Percentiles rank a stretch among this genome's conserved stretches.
Evolutionary conservation across 2,329 filamentous ascomycete genomes (phyloP).

Genomic region (Clonostachys byssicola): DNA sequence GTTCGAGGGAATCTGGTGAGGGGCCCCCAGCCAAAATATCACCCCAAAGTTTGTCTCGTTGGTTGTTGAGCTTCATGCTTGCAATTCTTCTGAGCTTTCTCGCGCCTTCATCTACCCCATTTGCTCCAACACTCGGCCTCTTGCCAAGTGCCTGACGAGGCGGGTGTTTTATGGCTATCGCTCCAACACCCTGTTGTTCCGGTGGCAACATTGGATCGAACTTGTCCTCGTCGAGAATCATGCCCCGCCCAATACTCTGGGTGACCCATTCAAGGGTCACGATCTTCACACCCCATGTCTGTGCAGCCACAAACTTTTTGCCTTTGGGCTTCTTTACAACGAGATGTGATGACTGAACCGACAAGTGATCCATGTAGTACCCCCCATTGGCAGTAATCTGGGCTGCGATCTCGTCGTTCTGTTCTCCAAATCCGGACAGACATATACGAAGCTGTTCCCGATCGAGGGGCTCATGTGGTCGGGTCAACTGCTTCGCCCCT

Average conservation of each 20-base stretch:
- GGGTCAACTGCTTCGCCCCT: slow-evolving; percentile 30
- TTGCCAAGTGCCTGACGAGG: slow-evolving; percentile 50
- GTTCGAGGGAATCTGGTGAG: too few relatives aligned
- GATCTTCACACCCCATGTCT: slow-evolving; percentile 73
- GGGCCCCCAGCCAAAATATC: slow-evolving; percentile 58
- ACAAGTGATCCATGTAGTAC: slow-evolving; percentile 84
- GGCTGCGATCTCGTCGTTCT: slow-evolving; percentile 67
- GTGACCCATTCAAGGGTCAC: slow-evolving; percentile 83
- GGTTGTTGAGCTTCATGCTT: slow-evolving; percentile 75
- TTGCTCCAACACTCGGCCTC: slow-evolving; percentile 43
- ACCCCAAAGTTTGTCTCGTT: slow-evolving; percentile 84
- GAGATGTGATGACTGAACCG: slow-evolving; percentile 80
- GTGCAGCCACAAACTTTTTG: slow-evolving; percentile 88
- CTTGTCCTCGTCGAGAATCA: slow-evolving; percentile 83
- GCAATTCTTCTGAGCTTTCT: slow-evolving; percentile 85
- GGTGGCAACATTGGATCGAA: slow-evolving; percentile 72
- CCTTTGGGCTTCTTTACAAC: slow-evolving; percentile 76
- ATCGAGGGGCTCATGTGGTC: slow-evolving; percentile 9
- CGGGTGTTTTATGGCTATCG: slow-evolving; percentile 57
- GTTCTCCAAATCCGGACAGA: slow-evolving; percentile 53
- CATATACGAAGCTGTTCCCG: slow-evolving; percentile 41
- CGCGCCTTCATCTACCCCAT: slow-evolving; percentile 51
- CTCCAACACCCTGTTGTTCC: slow-evolving; percentile 71
- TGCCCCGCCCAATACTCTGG: slow-evolving; percentile 77
- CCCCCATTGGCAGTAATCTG: slow-evolving; percentile 69